Base-by-base conservation (phyloP, 2,329 filamentous ascomycete genomes). In the Curvularia verruculosa region DNA sequence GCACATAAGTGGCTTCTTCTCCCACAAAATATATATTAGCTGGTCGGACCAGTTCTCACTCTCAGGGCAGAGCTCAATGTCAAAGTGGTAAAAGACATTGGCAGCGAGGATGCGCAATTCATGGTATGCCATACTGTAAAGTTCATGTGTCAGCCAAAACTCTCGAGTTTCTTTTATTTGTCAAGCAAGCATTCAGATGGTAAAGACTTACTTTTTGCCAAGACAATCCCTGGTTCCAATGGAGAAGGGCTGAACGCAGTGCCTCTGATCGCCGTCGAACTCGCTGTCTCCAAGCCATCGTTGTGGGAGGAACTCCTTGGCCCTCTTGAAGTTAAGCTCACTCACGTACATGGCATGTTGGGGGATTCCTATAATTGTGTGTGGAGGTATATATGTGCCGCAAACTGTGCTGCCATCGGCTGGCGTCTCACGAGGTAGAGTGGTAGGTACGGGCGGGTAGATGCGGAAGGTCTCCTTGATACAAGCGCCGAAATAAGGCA, bases 221-320 rank as follows among this genome's bases (percentile, higher is more conserved):
- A 77, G 37, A 46, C 75, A 77, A 40, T 76, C 71, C 29, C 80
- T 67, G 0, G 78, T 71, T 0, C 81, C 81, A 29, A 76, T 69
- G 1, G 74, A 77, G 61, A 83, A 83, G 1, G 80, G 69, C 24
- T 81, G 75, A 12, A 80, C 56, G n/a, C 68, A 78, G 5, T 63
- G 66, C 41, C 68, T 70, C 23, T 74, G 63, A 34, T 76, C 73
- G 13, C 61, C 58, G 0, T 57, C 64, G 18, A 65, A 77, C 4
- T 54, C 59, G 15, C 55, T 44, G 36, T 64, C 60, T 0, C 65
- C 67, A 3, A 78, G 50, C 79, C 79, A 82, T 21, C 79, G 67
- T 52, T 81, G 76, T 3, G 80, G 80, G 5, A 70, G 57, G 52
- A 78, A 82, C 5, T 60, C 54, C 5, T 69, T 48, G 0, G 78